These are phyloP conservation scores for Aureobasidium sp. DNA, from an alignment of 2,329 filamentous ascomycete genomes.

Conservation along the genomic window DNA sequence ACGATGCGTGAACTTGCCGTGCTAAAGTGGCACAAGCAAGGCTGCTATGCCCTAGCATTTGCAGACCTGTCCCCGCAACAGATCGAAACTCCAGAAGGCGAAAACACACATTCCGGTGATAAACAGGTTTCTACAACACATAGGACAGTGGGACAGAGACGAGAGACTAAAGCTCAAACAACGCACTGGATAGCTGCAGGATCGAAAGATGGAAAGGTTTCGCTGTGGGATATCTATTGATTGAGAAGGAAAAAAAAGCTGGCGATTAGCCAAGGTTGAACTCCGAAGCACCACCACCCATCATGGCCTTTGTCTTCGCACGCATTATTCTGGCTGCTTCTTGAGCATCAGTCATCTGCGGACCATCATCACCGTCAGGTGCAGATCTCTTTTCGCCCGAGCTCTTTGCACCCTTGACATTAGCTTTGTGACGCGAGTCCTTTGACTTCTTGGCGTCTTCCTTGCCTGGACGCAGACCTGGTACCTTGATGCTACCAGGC, in stretches of 20 bases:
- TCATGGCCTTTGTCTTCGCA: slow-evolving; percentile 42
- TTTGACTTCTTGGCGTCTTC: slow-evolving; percentile 39
- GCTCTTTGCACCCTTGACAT: slow-evolving; percentile 22
- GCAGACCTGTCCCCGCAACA: slow-evolving; percentile 31
- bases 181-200: slow-evolving; percentile 87
- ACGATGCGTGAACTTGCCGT: slow-evolving; percentile 82
- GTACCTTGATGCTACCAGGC: slow-evolving; percentile 64
- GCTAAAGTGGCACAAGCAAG: slow-evolving; percentile 86
- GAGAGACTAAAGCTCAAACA: slow-evolving; percentile 53
- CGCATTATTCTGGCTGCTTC: slow-evolving; percentile 46
- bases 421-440: slow-evolving; percentile 30
- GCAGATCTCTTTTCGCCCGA: slow-evolving; percentile 22
- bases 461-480: slow-evolving; percentile 41
- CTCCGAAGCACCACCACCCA: slow-evolving; percentile 41
- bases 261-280: slow-evolving; percentile 46
- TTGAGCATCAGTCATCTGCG: slow-evolving; percentile 28
- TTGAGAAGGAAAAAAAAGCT: background rate
- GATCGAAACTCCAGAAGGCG: background rate
- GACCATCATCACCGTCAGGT: slow-evolving; percentile 20
- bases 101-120: background rate
- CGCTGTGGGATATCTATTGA: slow-evolving; percentile 84
- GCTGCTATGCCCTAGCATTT: slow-evolving; percentile 76
- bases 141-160: slow-evolving; percentile 39
- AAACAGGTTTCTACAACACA: background rate
- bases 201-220: slow-evolving; percentile 90